Base-by-base conservation (phyloP, 805 yeast species). In the Teunomyces gatunensis region DNA sequence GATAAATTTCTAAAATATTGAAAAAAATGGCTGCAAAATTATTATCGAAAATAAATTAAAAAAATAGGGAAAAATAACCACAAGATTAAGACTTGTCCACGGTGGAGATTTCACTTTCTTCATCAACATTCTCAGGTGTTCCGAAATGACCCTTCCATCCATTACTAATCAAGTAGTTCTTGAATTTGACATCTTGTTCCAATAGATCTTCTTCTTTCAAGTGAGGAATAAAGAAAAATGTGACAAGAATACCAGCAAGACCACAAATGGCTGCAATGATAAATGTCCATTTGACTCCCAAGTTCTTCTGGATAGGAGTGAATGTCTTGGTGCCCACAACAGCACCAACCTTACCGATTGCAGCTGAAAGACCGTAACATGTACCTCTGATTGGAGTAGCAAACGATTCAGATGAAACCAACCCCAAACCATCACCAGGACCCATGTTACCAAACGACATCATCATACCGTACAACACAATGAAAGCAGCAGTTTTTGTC, bases 291-390 rank as follows among this genome's bases (percentile, higher is more conserved):
- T 69, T 69, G 55, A 79, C 71, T 30, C 94, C 94, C 52, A 84
- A 69, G 58, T 84, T 64, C 34, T 58, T 64, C 65, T 83, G 81
- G 54, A 87, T 85, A 13, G 89, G 86, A 7, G 83, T 79, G 68
- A 87, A 87, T 13, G 78, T 77, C 61, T 83, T 79, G 18, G 90
- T 85, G 25, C 94, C 94, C 17, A 85, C 82, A 18, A 85, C 90
- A n/a, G 92, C 94, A 47, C 94, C 95, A 21, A 84, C 85, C 63
- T 87, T 87, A 48, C 94, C 94, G 42, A 85, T 70, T 3, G 91
- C 94, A 32, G 94, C 94, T 39, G 86, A 77, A 17, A 87, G 54
- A 33, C 92, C 92, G 57, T 87, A 87, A 43, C 79, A 72, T 0
- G 89, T 83, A 34, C 91, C 92, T 64, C 94, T 75, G 36, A 87